phyloP scores from a whole-genome alignment of 768 basidiomycete genomes.

The Daedalea quercina region DNA sequence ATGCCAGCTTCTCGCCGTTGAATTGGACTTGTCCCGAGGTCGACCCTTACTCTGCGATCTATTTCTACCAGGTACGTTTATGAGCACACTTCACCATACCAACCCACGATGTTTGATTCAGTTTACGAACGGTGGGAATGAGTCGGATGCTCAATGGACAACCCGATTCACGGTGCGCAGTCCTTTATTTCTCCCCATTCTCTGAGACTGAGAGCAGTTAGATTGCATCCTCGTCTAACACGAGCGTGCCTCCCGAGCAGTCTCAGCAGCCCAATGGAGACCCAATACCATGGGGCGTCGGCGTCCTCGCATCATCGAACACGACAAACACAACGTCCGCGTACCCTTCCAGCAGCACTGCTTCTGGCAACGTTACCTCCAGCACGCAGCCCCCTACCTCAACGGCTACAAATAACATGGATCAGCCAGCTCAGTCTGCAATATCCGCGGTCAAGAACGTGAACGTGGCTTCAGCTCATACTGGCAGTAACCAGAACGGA shows the following conservation, averaged over 20 bases:
- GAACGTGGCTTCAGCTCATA: too few relatives aligned
- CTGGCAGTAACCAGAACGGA: too few relatives aligned
- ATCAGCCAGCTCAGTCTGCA: not conserved
- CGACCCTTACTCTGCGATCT: slow-evolving; percentile 30
- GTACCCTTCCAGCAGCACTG: not conserved
- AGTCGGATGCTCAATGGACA: slow-evolving; percentile 26
- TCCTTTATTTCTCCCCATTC: not conserved
- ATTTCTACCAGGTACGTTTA: slow-evolving; percentile 33
- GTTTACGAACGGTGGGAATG: slow-evolving; percentile 25
- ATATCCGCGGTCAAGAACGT: not conserved
- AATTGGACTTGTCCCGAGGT: slow-evolving; percentile 33
- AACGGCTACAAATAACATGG: not conserved
- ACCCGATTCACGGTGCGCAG: slow-evolving; percentile 31
- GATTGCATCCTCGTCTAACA: slow-evolving; percentile 29
- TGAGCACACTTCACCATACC: not conserved
- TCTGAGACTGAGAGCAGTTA: slow-evolving; percentile 1
- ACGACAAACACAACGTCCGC: not conserved
- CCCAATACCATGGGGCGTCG: slow-evolving; percentile 31
- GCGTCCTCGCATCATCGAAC: slow-evolving; percentile 10
- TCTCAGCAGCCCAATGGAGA: slow-evolving; percentile 29
- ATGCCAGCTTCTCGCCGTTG: slow-evolving; percentile 24
- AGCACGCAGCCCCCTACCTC: not conserved
- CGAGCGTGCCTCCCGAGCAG: slow-evolving; percentile 20
- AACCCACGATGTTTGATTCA: slow-evolving; percentile 7
- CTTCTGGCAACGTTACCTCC: not conserved